phyloP scores from a whole-genome alignment of 2,329 filamentous ascomycete genomes.

The Remersonia thermophila region DNA sequence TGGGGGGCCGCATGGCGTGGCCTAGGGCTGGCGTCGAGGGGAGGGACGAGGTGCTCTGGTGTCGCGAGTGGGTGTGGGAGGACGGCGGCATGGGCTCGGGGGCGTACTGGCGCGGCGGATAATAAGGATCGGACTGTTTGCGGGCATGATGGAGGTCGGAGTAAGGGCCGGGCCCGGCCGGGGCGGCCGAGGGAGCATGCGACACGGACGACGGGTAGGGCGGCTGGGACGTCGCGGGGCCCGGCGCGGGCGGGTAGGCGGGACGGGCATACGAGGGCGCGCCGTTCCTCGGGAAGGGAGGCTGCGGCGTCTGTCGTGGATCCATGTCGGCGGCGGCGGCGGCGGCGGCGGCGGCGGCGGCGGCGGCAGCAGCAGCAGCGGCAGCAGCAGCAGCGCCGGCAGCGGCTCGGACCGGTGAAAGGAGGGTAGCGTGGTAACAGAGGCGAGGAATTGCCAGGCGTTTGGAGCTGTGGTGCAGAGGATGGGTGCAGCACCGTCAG shows the following conservation, averaged over 20 bases:
- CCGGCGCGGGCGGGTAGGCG: constrained; percentile 16
- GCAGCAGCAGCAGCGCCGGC: no score
- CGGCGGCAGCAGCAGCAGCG: no score
- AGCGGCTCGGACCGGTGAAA: no score
- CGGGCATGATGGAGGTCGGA: constrained; percentile 23
- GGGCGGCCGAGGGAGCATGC: constrained; percentile 11
- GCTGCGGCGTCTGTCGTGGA: constrained; percentile 23
- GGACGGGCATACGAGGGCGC: constrained; percentile 23
- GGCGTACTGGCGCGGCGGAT: constrained; percentile 25
- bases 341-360: no score
- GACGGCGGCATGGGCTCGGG: constrained; percentile 20
- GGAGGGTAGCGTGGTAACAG: not conserved
- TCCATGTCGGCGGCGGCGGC: constrained; percentile 24
- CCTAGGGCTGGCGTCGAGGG: constrained; percentile 25
- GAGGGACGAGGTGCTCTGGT: constrained; percentile 34
- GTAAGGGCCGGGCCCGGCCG: constrained; percentile 18
- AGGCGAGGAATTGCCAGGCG: constrained; percentile 2
- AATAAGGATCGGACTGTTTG: constrained; percentile 33
- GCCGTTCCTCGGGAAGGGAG: constrained; percentile 23
- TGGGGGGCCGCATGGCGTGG: constrained; percentile 35
- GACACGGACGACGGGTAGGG: constrained; percentile 8
- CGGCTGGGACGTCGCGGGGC: constrained; percentile 11
- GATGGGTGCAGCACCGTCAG: no score
- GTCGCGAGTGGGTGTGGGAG: constrained; percentile 27
- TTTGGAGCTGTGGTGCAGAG: no score